phyloP scores from a whole-genome alignment of 768 basidiomycete genomes.

The Paxillus ammoniavirescens region DNA sequence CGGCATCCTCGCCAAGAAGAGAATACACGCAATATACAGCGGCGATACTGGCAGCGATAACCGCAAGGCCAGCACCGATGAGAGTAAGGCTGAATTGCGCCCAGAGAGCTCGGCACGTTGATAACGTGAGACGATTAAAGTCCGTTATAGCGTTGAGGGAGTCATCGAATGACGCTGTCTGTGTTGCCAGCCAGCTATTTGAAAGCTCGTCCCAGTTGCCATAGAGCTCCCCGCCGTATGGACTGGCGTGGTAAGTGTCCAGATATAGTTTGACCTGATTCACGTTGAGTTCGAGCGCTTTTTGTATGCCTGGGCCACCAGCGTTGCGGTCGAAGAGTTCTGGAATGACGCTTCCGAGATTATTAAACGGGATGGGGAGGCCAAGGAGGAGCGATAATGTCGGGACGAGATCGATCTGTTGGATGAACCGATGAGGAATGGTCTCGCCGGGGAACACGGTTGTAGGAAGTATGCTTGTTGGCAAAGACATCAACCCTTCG shows the following conservation, averaged over 20 bases:
- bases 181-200: constrained; percentile 41
- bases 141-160: constrained; percentile 15
- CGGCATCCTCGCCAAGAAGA: constrained; percentile 39
- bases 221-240: constrained; percentile 73
- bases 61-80: constrained; percentile 69
- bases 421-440: constrained; percentile 59
- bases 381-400: constrained; percentile 88
- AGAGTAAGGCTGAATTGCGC: constrained; percentile 85
- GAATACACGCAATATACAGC: constrained; percentile 57
- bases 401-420: constrained; percentile 93
- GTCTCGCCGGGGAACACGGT: constrained; percentile 60
- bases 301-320: constrained; percentile 40
- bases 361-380: constrained; percentile 93
- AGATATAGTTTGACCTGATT: constrained; percentile 78
- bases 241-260: constrained; percentile 66
- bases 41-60: constrained; percentile 56
- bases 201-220: constrained; percentile 56
- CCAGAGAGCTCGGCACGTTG: constrained; percentile 84
- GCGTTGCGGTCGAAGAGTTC: constrained; percentile 75
- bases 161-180: constrained; percentile 21
- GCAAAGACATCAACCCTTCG: constrained; percentile 34
- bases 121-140: constrained; percentile 37
- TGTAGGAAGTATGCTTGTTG: constrained; percentile 51
- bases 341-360: constrained; percentile 88
- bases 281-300: constrained; percentile 68